Conservation (phyloP, 768 basidiomycete species). For the Psilocybe sp. region DNA sequence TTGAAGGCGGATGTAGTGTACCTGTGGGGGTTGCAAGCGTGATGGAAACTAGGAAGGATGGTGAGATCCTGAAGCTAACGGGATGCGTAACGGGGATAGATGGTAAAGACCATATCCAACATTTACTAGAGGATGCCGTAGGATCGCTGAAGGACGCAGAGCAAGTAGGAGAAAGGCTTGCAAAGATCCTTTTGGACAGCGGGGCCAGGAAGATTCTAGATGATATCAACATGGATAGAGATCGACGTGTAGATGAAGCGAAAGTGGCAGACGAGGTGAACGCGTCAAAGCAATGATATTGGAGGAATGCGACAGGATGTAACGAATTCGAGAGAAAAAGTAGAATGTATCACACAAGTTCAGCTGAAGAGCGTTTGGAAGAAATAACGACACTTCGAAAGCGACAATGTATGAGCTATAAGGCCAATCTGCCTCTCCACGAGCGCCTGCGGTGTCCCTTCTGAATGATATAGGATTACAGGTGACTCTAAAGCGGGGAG, state of each 20-base stretch:
- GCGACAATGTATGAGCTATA: conserved; percentile 19
- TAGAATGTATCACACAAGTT: conserved; percentile 17
- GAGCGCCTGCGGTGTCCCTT: conserved; percentile 62
- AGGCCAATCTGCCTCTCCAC: conserved; percentile 57
- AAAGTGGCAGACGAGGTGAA: conserved; percentile 25
- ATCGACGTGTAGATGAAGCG: conserved; percentile 41
- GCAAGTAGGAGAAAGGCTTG: conserved; percentile 64
- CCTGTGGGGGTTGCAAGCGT: conserved; percentile 81
- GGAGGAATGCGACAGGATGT: neutral
- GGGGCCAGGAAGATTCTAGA: conserved; percentile 85
- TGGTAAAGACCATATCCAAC: conserved; percentile 70
- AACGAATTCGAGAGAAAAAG: neutral
- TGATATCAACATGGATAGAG: conserved; percentile 73
- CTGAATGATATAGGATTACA: conserved; percentile 39
- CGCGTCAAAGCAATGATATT: neutral
- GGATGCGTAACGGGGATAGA: conserved; percentile 85
- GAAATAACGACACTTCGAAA: conserved; percentile 13
- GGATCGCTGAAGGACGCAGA: conserved; percentile 58
- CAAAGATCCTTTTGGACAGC: conserved; percentile 54
- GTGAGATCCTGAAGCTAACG: conserved; percentile 53
- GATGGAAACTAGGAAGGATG: conserved; percentile 31
- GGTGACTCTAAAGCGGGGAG: conserved; percentile 74
- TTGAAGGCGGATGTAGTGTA: conserved; percentile 97
- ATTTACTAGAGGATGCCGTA: conserved; percentile 55
- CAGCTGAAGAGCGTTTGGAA: conserved; percentile 12